These are phyloP conservation scores for apple (Malus domestica) DNA, from an alignment of 306 rosid genomes.

Conservation along the genomic window ASM211411v1 NC_041803.1:1122001-1122500, in stretches of 20 bases:
- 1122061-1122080: background rate
- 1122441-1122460: slow-evolving; percentile 92
- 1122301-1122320: background rate
- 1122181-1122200: background rate
- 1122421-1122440: slow-evolving; percentile 87
- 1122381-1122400: slow-evolving; percentile 56
- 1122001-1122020: background rate
- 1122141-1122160: background rate
- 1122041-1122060: background rate
- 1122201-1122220: background rate
- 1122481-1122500: background rate
- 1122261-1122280: too few relatives aligned
- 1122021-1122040: background rate
- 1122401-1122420: slow-evolving; percentile 84
- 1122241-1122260: background rate
- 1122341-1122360: slow-evolving; percentile 99
- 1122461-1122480: slow-evolving; percentile 43
- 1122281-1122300: too few relatives aligned
- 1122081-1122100: background rate
- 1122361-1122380: slow-evolving; percentile 94
- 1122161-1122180: background rate
- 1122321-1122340: background rate
- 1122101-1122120: background rate
- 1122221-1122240: background rate
- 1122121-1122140: background rate